These are phyloP conservation scores for Xylaria sp. DNA, from an alignment of 2,329 filamentous ascomycete genomes.

Conservation along the genomic window DNA sequence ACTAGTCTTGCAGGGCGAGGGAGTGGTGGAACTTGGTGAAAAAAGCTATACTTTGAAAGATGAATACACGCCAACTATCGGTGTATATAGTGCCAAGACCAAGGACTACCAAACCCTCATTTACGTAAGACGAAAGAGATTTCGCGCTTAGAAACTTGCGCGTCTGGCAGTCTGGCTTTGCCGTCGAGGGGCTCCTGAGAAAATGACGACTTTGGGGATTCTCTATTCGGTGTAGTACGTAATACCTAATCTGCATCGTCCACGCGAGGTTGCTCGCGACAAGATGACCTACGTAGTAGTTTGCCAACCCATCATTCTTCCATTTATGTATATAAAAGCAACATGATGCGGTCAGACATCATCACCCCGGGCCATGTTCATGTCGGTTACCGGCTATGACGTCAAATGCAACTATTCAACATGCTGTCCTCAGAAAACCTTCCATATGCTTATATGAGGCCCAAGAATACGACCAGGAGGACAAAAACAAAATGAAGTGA, in stretches of 20 bases:
- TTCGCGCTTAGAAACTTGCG: slow-evolving; percentile 11
- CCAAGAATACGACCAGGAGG: neutral
- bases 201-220: neutral
- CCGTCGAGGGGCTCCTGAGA: neutral
- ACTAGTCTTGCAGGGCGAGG: neutral
- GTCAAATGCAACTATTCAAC: slow-evolving; percentile 14
- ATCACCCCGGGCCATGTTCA: slow-evolving; percentile 1
- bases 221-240: slow-evolving; percentile 9
- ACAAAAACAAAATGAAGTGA: neutral
- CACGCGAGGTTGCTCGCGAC: slow-evolving; percentile 1
- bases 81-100: slow-evolving; percentile 5
- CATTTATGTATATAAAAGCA: neutral
- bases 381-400: slow-evolving; percentile 12
- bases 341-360: slow-evolving; percentile 26
- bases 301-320: neutral
- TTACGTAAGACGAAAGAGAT: slow-evolving; percentile 22
- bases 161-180: slow-evolving; percentile 18
- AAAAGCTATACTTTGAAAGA: neutral
- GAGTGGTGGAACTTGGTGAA: slow-evolving; percentile 20
- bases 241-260: slow-evolving; percentile 16
- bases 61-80: slow-evolving; percentile 6
- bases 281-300: slow-evolving; percentile 9
- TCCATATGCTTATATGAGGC: neutral
- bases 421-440: slow-evolving; percentile 1
- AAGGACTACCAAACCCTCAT: neutral